Conservation (phyloP, 1,284 basidiomycete genomes). For the Ganoderma leucocontextum region DNA sequence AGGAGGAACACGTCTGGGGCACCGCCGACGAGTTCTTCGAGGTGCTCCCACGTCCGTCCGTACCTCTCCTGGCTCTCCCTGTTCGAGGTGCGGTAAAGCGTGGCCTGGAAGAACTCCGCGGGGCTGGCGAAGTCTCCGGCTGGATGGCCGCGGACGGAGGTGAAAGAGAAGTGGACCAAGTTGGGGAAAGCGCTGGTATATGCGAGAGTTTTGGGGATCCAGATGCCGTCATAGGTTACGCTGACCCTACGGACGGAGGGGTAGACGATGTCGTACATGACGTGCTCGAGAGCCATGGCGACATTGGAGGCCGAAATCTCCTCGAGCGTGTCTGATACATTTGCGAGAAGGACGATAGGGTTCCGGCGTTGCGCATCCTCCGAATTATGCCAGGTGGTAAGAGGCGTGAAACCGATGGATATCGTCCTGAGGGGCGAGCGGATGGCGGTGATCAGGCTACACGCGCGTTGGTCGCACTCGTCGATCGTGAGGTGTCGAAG, state of each 20-base stretch:
- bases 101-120: background rate
- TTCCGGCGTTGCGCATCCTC: conserved; percentile 12
- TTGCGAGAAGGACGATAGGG: conserved; percentile 23
- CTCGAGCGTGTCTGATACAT: conserved; percentile 20
- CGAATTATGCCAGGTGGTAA: conserved; percentile 5
- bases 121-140: background rate
- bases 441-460: conserved; percentile 10
- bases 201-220: conserved; percentile 20
- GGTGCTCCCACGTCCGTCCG: background rate
- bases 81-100: background rate
- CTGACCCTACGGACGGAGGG: conserved; percentile 20
- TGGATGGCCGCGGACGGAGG: background rate
- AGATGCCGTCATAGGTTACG: conserved; percentile 7
- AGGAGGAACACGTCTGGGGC: background rate
- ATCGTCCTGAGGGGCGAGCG: conserved; percentile 15
- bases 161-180: conserved; percentile 22
- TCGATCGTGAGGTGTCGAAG: conserved; percentile 19
- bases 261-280: conserved; percentile 22
- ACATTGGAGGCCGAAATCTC: conserved; percentile 19
- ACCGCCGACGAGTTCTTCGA: background rate
- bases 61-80: background rate
- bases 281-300: conserved; percentile 7
- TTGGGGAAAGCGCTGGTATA: conserved; percentile 25
- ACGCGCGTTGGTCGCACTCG: conserved; percentile 4
- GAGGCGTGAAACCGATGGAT: conserved; percentile 11